Evolutionary conservation across 1,284 basidiomycete genomes (phyloP), one percentile per base, ranked within the genome.

Genomic region (Rhodotorula sp.): DNA sequence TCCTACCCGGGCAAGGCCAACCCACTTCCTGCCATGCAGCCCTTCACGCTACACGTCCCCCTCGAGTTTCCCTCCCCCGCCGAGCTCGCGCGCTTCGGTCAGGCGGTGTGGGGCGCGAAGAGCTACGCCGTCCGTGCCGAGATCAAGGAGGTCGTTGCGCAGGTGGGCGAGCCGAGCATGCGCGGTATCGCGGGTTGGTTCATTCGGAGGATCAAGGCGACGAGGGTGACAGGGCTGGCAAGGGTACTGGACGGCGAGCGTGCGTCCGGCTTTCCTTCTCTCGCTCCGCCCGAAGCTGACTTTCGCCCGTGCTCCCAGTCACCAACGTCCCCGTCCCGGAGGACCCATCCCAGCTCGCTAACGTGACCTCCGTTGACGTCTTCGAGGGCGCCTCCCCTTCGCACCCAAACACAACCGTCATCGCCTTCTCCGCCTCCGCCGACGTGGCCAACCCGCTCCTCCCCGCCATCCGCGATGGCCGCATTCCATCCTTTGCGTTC

Each of bases 11-110:
- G 32, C 48, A 41, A 70, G 34, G 51, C 50, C 44, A 34, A 66
- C 3, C 71, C 72, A 1, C 32, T 58, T 19, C 70, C 68, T n/a
- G 53, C 64, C 64, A 54, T 75, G 48, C 55, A 67, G 2, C 19
- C 62, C 19, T 63, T 76, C 62, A 71, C 65, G 19, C 65, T 77
- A 13, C 64, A 36, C 37, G 51, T 78, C 54, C 76, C 77, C 5
- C 32, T 77, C 53, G 41, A 65, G 25, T 74, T 77, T 37, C 73
- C 75, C 21, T 60, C 71, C 2, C 70, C 76, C 15, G 61, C 64
- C 12, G 58, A 62, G 19, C 63, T 76, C 41, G 63, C 63, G 25
- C 51, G 29, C 21, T 73, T 72, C 21, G 73, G 72, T 19, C 29
- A 71, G 53, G 34, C 32, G 15, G 76, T 66, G 0, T 75, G 73